Conservation (phyloP, 2,329 filamentous ascomycete genomes). For the Aspergillus fischeri region DNA sequence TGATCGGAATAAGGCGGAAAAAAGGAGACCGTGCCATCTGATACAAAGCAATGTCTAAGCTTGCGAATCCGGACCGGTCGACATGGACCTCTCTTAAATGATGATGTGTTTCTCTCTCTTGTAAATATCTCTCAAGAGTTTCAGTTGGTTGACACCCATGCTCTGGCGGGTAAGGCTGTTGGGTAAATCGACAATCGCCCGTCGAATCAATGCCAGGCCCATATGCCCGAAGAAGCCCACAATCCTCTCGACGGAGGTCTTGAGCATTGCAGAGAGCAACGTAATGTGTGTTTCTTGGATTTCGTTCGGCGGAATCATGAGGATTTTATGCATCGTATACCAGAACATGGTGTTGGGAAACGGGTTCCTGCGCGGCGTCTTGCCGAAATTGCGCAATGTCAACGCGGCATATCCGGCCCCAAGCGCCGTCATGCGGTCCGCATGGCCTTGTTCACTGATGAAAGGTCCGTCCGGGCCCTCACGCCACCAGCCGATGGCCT, state of each 20-base stretch:
- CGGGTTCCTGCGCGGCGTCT: conserved; percentile 64
- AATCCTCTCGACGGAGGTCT: conserved; percentile 70
- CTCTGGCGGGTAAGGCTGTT: conserved; percentile 29
- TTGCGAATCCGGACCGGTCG: too few species aligned
- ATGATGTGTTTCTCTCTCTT: conserved; percentile 34
- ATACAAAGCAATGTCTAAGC: too few species aligned
- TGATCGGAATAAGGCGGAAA: too few species aligned
- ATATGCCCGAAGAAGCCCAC: conserved; percentile 75
- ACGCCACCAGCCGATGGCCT: conserved; percentile 69
- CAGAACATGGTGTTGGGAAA: conserved; percentile 81
- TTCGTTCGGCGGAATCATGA: conserved; percentile 66
- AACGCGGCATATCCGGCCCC: conserved; percentile 81
- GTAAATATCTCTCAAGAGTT: conserved; percentile 36
- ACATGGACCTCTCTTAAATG: conserved; percentile 19
- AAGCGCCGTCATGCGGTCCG: conserved; percentile 77
- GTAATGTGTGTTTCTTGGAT: conserved; percentile 70
- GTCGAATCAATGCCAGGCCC: conserved; percentile 65
- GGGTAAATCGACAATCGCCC: conserved; percentile 72
- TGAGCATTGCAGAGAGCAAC: conserved; percentile 67
- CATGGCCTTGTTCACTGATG: conserved; percentile 67
- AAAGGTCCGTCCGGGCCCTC: conserved; percentile 52
- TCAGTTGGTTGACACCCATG: conserved; percentile 37
- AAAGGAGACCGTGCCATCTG: too few species aligned
- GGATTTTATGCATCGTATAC: conserved; percentile 68
- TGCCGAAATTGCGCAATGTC: conserved; percentile 75